phyloP scores from a whole-genome alignment of 1,139 yeast genomes.

The Hansenula sp. region DNA sequence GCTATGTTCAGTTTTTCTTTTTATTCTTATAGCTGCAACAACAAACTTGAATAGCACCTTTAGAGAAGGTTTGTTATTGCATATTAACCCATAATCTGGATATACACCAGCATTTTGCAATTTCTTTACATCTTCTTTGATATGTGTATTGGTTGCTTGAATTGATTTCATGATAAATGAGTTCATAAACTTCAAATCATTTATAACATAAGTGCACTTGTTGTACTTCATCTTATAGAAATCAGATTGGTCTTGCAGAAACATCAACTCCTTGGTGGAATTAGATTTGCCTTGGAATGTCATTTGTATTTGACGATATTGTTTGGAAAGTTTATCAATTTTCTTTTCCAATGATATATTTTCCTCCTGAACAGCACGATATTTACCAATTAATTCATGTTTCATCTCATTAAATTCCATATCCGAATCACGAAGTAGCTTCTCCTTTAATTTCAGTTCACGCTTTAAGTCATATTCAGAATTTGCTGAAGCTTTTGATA shows the following conservation, averaged over 20 bases:
- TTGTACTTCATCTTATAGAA: conserved; percentile 22
- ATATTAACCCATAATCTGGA: conserved; percentile 37
- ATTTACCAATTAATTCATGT: conserved; percentile 24
- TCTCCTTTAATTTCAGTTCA: conserved; percentile 12
- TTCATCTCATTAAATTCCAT: conserved; percentile 24
- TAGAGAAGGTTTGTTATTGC: conserved; percentile 29
- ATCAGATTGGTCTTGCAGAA: conserved; percentile 18
- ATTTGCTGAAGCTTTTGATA: not conserved
- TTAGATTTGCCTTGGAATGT: not conserved
- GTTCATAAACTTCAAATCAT: conserved; percentile 51
- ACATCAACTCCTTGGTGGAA: conserved; percentile 4
- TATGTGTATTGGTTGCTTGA: conserved; percentile 36
- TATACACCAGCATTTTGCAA: conserved; percentile 45
- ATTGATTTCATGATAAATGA: conserved; percentile 43
- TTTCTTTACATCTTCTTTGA: conserved; percentile 39
- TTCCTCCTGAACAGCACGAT: conserved; percentile 17
- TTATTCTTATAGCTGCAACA: conserved; percentile 51
- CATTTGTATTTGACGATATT: conserved; percentile 17
- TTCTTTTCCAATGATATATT: conserved; percentile 15
- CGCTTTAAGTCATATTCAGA: conserved; percentile 8
- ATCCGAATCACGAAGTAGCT: conserved; percentile 13
- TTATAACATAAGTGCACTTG: conserved; percentile 26
- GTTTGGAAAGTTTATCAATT: conserved; percentile 16
- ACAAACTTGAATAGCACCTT: conserved; percentile 46
- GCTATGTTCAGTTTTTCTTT: conserved; percentile 24